These are phyloP conservation scores for Aspergillus biplanus DNA, from an alignment of 495 filamentous ascomycete genomes.

Conservation along the genomic window DNA sequence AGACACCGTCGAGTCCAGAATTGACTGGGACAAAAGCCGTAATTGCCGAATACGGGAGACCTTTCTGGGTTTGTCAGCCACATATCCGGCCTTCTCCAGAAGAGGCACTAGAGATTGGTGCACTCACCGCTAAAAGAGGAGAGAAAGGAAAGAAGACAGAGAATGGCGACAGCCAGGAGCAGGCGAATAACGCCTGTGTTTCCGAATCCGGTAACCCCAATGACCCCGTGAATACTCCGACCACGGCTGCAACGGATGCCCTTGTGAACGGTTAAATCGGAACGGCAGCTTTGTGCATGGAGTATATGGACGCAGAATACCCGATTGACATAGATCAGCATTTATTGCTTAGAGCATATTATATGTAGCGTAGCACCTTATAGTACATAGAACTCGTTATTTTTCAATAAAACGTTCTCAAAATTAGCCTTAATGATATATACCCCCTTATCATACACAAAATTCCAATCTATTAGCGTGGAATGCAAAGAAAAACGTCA, in stretches of 20 bases:
- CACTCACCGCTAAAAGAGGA: conserved; percentile 67
- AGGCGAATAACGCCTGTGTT: conserved; percentile 19
- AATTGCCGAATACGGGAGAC: conserved; percentile 71
- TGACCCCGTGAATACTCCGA: conserved; percentile 21
- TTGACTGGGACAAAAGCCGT: conserved; percentile 64
- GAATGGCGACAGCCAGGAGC: conserved; percentile 21
- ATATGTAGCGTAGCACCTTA: background rate
- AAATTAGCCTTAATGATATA: background rate
- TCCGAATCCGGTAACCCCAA: conserved; percentile 22
- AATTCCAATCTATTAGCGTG: background rate
- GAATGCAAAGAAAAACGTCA: background rate
- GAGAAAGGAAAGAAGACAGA: conserved; percentile 30
- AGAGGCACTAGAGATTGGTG: conserved; percentile 83
- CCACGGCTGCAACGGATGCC: conserved; percentile 36
- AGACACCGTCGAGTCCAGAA: conserved; percentile 37
- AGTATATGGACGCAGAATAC: conserved; percentile 1
- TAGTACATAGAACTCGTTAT: conserved; percentile 2
- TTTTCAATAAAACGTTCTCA: background rate
- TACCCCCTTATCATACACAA: background rate
- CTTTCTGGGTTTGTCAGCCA: conserved; percentile 93
- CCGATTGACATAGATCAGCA: conserved; percentile 1
- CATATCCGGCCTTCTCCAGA: conserved; percentile 86
- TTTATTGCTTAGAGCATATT: background rate
- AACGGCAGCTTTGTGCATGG: background rate
- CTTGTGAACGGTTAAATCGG: conserved; percentile 40